Conservation (phyloP, 2,329 filamentous ascomycete species). For the Colletotrichum simmondsii region DNA sequence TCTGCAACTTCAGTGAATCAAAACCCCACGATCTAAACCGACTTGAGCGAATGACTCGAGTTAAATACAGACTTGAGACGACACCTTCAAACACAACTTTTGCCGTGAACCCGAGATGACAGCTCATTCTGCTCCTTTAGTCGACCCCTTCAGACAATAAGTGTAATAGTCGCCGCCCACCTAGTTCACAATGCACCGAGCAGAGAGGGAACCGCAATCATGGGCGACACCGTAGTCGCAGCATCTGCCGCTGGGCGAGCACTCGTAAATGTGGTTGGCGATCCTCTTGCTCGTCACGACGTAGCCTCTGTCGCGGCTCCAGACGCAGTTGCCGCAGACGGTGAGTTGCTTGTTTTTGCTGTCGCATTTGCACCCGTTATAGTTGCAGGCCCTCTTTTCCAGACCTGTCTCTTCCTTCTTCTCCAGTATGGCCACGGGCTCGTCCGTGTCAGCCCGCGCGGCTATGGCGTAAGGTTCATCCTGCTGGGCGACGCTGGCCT, state of each 20-base stretch:
- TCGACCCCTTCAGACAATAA: not conserved
- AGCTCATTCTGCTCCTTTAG: not conserved
- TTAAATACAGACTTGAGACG: conserved; percentile 12
- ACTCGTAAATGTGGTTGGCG: conserved; percentile 39
- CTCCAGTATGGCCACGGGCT: not conserved
- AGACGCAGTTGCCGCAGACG: conserved; percentile 40
- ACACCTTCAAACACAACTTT: conserved; percentile 6
- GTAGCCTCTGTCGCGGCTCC: conserved; percentile 30
- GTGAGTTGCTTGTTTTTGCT: conserved; percentile 38
- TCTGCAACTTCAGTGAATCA: not conserved
- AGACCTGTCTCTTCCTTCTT: conserved; percentile 5
- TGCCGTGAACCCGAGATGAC: not conserved
- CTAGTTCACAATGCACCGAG: conserved; percentile 25
- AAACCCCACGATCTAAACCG: not conserved
- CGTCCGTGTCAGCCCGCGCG: conserved; percentile 8
- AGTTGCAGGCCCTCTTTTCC: conserved; percentile 35
- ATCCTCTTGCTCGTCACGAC: conserved; percentile 37
- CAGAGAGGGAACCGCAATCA: conserved; percentile 34
- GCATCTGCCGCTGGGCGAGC: conserved; percentile 37
- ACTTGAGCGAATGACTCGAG: not conserved
- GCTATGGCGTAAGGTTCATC: conserved; percentile 12
- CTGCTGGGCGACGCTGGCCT: conserved; percentile 8
- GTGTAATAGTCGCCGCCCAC: not conserved
- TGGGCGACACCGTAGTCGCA: conserved; percentile 37
- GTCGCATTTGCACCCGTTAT: conserved; percentile 40